phyloP scores from a whole-genome alignment of 768 basidiomycete genomes.

The Hypholoma sublateritium region DNA sequence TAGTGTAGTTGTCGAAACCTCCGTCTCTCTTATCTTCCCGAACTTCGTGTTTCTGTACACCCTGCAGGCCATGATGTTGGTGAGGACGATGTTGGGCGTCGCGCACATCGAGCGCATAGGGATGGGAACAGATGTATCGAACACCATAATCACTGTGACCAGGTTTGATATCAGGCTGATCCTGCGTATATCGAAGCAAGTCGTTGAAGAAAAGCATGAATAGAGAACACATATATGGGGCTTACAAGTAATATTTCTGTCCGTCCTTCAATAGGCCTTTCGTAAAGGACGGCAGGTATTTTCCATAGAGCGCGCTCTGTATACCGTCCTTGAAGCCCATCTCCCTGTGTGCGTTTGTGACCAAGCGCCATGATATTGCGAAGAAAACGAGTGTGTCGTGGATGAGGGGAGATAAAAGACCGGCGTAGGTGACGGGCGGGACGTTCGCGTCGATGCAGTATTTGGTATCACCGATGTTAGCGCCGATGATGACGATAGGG shows the following conservation, averaged over 20 bases:
- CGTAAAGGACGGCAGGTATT: constrained; percentile 8
- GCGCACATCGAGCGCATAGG: constrained; percentile 9
- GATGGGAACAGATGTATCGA: constrained; percentile 4
- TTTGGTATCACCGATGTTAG: constrained; percentile 5
- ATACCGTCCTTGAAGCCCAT: neutral
- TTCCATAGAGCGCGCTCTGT: neutral
- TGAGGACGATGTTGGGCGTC: constrained; percentile 6
- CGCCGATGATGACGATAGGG: constrained; percentile 2
- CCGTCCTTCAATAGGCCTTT: constrained; percentile 9
- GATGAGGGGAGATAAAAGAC: neutral
- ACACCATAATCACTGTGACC: constrained; percentile 1
- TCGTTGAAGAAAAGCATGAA: neutral
- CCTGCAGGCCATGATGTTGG: constrained; percentile 2
- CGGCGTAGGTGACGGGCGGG: neutral
- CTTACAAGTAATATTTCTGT: constrained; percentile 12
- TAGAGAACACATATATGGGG: neutral
- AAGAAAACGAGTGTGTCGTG: constrained; percentile 11
- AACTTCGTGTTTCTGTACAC: constrained; percentile 6
- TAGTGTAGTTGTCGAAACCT: constrained; percentile 1
- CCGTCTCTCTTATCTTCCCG: neutral
- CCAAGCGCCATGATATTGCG: constrained; percentile 9
- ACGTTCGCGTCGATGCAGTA: constrained; percentile 8
- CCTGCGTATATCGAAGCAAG: neutral
- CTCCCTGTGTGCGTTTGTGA: neutral
- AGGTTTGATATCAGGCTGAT: constrained; percentile 1